phyloP scores from a whole-genome alignment of 2,329 filamentous ascomycete genomes.

The Zalaria obscura region DNA sequence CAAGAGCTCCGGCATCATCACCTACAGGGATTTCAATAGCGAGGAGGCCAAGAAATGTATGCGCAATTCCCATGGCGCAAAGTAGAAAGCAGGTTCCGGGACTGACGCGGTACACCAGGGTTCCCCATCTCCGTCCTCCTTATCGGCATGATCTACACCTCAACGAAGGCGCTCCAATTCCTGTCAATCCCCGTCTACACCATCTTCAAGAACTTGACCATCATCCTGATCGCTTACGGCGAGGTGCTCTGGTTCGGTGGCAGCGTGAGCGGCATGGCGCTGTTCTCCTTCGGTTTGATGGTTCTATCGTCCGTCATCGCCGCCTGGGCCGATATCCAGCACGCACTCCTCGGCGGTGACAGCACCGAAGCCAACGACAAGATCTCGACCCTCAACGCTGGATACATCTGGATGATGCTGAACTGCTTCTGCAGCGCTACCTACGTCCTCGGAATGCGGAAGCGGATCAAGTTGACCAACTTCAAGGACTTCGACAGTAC shows the following conservation, averaged over 20 bases:
- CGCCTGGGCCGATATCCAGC: constrained; percentile 92
- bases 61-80: constrained; percentile 16
- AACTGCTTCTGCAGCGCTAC: constrained; percentile 92
- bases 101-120: constrained; percentile 40
- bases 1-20: constrained; percentile 72
- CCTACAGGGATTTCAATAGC: constrained; percentile 67
- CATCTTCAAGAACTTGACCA: constrained; percentile 99
- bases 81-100: neutral
- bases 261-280: constrained; percentile 69
- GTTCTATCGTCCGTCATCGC: constrained; percentile 88
- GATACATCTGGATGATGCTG: constrained; percentile 95
- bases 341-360: constrained; percentile 49
- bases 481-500: constrained; percentile 99
- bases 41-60: constrained; percentile 88
- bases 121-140: constrained; percentile 91
- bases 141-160: constrained; percentile 98
- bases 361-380: constrained; percentile 45
- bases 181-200: constrained; percentile 97
- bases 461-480: constrained; percentile 98
- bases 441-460: constrained; percentile 86
- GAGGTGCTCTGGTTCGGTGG: constrained; percentile 98
- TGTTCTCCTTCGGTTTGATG: constrained; percentile 94
- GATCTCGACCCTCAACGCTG: constrained; percentile 80
- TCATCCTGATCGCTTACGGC: constrained; percentile 95
- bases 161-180: constrained; percentile 88